phyloP scores from a whole-genome alignment of 106 monocot species.

The Agapanthus africanus region DNA sequence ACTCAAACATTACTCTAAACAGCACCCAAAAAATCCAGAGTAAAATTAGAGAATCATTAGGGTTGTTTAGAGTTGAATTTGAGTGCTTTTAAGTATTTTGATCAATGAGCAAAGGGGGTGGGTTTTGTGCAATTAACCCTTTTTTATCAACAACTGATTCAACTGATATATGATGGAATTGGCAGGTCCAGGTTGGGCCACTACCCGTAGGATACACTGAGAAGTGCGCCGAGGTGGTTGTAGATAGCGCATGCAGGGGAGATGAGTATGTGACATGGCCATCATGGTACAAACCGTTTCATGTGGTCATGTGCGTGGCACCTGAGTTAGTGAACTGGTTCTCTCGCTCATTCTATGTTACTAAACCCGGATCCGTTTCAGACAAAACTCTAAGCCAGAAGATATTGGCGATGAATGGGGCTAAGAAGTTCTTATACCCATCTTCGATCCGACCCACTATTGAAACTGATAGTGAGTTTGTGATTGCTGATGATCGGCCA shows the following conservation, averaged over 20 bases:
- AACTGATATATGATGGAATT: neutral
- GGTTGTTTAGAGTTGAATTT: too few relatives aligned
- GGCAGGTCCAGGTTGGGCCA: constrained; percentile 54
- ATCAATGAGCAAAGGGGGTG: too few relatives aligned
- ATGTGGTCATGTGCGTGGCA: constrained; percentile 38
- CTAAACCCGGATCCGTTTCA: constrained; percentile 16
- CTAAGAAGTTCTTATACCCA: constrained; percentile 62
- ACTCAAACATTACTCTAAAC: too few relatives aligned
- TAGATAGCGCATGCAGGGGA: constrained; percentile 55
- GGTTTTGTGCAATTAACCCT: too few relatives aligned
- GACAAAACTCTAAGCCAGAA: constrained; percentile 40
- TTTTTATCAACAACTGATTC: too few relatives aligned
- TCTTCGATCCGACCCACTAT: constrained; percentile 35
- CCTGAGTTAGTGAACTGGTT: constrained; percentile 54
- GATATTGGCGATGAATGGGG: constrained; percentile 39
- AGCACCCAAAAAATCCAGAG: too few relatives aligned
- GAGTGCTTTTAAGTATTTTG: too few relatives aligned
- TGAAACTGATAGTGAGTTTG: constrained; percentile 1
- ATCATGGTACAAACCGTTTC: constrained; percentile 43
- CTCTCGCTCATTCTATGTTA: constrained; percentile 33
- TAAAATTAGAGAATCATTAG: too few relatives aligned
- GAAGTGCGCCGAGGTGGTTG: constrained; percentile 33
- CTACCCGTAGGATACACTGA: constrained; percentile 44
- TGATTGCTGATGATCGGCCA: neutral
- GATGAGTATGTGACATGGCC: constrained; percentile 70